Conservation (phyloP, 1,284 basidiomycete genomes). For the Ganoderma lingzhi region DNA sequence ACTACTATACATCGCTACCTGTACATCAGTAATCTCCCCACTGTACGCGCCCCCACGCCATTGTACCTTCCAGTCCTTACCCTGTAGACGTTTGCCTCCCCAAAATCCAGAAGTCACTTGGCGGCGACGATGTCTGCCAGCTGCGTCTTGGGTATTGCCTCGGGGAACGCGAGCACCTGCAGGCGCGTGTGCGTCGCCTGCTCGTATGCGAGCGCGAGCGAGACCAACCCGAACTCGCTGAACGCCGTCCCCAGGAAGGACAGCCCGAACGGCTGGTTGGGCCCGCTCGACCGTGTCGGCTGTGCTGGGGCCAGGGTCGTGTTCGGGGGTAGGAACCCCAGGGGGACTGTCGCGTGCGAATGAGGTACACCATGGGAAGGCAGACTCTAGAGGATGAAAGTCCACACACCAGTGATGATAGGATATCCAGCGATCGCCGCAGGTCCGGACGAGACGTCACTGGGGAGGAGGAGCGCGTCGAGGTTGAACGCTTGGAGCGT, state of each 20-base stretch:
- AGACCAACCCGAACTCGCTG: slow-evolving; percentile 65
- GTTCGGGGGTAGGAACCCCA: slow-evolving; percentile 67
- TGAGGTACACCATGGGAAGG: background rate
- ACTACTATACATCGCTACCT: slow-evolving; percentile 6
- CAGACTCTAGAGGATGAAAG: too few relatives aligned
- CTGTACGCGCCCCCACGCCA: background rate
- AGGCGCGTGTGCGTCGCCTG: slow-evolving; percentile 67
- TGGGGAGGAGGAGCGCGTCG: slow-evolving; percentile 67
- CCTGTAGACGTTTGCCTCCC: background rate
- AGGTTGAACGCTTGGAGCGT: slow-evolving; percentile 49
- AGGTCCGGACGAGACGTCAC: slow-evolving; percentile 46
- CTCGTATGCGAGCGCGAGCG: slow-evolving; percentile 72
- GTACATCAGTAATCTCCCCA: background rate
- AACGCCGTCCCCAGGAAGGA: slow-evolving; percentile 71
- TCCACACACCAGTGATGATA: slow-evolving; percentile 56
- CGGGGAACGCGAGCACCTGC: slow-evolving; percentile 57
- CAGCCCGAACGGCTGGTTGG: slow-evolving; percentile 69
- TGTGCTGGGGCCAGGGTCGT: slow-evolving; percentile 41
- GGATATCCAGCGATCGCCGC: slow-evolving; percentile 67
- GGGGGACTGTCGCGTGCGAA: slow-evolving; percentile 50
- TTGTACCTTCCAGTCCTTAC: background rate
- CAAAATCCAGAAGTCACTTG: background rate
- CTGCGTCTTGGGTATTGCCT: slow-evolving; percentile 69
- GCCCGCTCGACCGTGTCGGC: slow-evolving; percentile 58
- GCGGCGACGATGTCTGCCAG: slow-evolving; percentile 51